These are phyloP conservation scores for Saccharomyces pastorianus DNA, from an alignment of 1,139 yeast genomes.

Conservation along the genomic window DNA sequence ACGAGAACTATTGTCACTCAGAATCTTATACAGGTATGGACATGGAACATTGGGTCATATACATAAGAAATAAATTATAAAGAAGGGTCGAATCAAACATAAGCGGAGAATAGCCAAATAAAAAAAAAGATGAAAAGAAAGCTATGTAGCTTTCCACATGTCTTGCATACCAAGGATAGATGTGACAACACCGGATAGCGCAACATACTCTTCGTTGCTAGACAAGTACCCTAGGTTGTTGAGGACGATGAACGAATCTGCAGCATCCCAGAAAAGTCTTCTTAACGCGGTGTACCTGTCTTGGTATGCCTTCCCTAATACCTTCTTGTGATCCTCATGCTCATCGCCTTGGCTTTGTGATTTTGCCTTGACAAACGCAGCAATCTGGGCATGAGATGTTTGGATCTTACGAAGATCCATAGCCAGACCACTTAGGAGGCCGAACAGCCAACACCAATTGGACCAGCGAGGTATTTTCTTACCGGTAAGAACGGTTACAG, in stretches of 20 bases:
- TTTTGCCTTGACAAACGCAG: conserved; percentile 10
- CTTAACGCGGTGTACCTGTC: conserved; percentile 44
- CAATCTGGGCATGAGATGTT: conserved; percentile 30
- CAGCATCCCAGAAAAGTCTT: conserved; percentile 69
- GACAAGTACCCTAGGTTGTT: conserved; percentile 55
- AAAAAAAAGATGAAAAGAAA: background rate
- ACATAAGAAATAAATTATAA: background rate
- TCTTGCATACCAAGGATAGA: conserved; percentile 5
- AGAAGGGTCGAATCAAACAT: background rate
- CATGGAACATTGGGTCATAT: background rate
- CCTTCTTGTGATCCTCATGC: conserved; percentile 22
- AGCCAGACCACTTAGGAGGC: conserved; percentile 54
- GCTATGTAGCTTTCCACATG: conserved; percentile 41
- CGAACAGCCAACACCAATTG: conserved; percentile 72
- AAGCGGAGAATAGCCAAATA: background rate
- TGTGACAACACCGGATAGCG: conserved; percentile 60
- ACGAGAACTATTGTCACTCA: background rate
- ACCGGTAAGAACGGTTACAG: conserved; percentile 32
- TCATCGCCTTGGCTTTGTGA: conserved; percentile 26
- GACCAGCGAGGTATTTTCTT: conserved; percentile 35
- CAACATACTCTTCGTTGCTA: conserved; percentile 73
- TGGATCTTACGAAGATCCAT: conserved; percentile 44
- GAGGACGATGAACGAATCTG: conserved; percentile 71
- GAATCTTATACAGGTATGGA: background rate
- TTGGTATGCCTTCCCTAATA: conserved; percentile 23